phyloP scores from a whole-genome alignment of 2,329 filamentous ascomycete species.

The Ciborinia camelliae region DNA sequence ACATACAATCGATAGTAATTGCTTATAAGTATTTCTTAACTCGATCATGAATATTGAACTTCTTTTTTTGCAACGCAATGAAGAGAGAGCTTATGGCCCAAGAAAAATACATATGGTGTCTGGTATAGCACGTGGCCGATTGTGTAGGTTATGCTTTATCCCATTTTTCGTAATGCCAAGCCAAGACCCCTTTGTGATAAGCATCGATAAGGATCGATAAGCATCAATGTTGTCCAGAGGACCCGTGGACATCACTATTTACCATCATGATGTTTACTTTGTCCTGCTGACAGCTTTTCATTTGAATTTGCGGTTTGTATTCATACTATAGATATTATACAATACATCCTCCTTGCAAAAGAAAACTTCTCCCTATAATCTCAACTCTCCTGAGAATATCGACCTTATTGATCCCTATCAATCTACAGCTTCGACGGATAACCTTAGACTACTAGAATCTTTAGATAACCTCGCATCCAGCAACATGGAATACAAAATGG shows the following conservation, averaged over 20 bases:
- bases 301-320: neutral
- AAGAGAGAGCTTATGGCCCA: too few relatives aligned
- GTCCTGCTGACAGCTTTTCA: neutral
- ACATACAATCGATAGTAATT: too few relatives aligned
- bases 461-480: neutral
- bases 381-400: neutral
- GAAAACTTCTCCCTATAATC: neutral
- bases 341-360: neutral
- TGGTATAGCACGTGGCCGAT: neutral
- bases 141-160: too few relatives aligned
- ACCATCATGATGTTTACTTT: neutral
- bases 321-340: neutral
- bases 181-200: neutral
- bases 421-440: neutral
- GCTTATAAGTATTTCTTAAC: too few relatives aligned
- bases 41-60: too few relatives aligned
- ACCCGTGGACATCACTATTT: too few relatives aligned
- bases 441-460: too few relatives aligned
- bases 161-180: conserved; percentile 9
- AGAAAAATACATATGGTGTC: neutral
- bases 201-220: neutral
- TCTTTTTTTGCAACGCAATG: too few relatives aligned
- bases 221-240: neutral
- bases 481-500: conserved; percentile 23
- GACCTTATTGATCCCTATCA: neutral